phyloP scores from a whole-genome alignment of 2,329 filamentous ascomycete species.

The Xylaria sp. region DNA sequence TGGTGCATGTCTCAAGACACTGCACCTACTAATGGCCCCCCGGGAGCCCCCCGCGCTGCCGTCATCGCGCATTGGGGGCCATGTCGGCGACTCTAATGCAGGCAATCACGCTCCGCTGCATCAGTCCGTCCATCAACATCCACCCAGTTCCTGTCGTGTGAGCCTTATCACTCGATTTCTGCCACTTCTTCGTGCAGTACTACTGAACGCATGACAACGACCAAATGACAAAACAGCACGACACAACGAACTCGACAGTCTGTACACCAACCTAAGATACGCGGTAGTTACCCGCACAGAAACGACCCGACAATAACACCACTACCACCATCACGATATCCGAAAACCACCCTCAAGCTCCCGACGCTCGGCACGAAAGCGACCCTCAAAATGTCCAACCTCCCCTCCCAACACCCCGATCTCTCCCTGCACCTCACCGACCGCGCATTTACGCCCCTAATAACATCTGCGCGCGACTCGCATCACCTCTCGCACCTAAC shows the following conservation, averaged over 20 bases:
- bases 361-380: not conserved
- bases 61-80: not conserved
- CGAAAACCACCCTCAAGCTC: not conserved
- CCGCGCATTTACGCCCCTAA: constrained; percentile 65
- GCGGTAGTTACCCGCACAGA: not conserved
- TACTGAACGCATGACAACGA: not conserved
- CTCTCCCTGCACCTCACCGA: constrained; percentile 68
- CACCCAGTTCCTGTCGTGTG: not conserved
- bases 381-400: constrained; percentile 51
- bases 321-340: not conserved
- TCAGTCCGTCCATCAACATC: not conserved
- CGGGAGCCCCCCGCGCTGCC: not conserved
- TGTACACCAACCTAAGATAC: not conserved
- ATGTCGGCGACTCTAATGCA: not conserved
- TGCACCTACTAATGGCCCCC: too few species aligned
- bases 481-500: constrained; percentile 51
- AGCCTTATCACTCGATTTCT: not conserved
- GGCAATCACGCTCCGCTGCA: not conserved
- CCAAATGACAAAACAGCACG: not conserved
- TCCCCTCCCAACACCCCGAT: constrained; percentile 60
- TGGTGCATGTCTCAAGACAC: too few species aligned
- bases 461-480: constrained; percentile 58
- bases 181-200: not conserved
- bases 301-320: not conserved
- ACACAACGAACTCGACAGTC: not conserved